Evolutionary conservation across 1,284 basidiomycete species (phyloP).

Genomic region (Termitomyces sp.): DNA sequence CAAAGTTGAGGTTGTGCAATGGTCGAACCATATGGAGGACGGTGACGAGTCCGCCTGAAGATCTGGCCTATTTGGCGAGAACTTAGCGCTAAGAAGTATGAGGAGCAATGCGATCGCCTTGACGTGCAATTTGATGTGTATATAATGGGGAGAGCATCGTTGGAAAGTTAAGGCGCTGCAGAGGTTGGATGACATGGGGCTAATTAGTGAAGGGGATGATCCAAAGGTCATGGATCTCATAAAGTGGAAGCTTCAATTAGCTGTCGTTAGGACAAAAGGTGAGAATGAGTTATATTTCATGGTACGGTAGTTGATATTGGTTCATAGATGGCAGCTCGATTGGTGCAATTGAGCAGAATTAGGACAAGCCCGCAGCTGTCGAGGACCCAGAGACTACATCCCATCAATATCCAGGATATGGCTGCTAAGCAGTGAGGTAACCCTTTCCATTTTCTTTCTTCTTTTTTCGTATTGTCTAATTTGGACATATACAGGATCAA

Average conservation of each 20-base stretch:
- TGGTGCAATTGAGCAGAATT: conserved; percentile 90
- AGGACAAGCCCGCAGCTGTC: conserved; percentile 87
- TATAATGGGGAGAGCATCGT: conserved; percentile 95
- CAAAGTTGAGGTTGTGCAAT: conserved; percentile 80
- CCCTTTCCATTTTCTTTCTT: conserved; percentile 15
- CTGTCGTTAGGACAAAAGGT: conserved; percentile 88
- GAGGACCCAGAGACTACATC: conserved; percentile 84
- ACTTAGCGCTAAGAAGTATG: conserved; percentile 88
- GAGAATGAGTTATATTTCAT: background rate
- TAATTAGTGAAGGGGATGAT: conserved; percentile 65
- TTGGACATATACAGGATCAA: conserved; percentile 79
- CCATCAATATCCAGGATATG: conserved; percentile 98
- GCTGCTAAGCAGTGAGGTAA: conserved; percentile 72
- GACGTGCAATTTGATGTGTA: conserved; percentile 92
- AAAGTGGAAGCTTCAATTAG: conserved; percentile 86
- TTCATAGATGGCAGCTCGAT: conserved; percentile 88
- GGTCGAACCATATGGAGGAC: conserved; percentile 97
- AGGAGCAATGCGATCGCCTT: conserved; percentile 83
- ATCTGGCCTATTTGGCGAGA: conserved; percentile 95
- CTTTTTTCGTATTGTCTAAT: background rate
- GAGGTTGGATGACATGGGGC: conserved; percentile 51
- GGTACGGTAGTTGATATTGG: background rate
- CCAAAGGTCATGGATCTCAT: conserved; percentile 81
- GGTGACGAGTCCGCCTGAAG: conserved; percentile 80
- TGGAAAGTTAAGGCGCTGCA: conserved; percentile 66